Evolutionary conservation across 1,284 basidiomycete genomes (phyloP).

Genomic region (Ustilago lituana): DNA sequence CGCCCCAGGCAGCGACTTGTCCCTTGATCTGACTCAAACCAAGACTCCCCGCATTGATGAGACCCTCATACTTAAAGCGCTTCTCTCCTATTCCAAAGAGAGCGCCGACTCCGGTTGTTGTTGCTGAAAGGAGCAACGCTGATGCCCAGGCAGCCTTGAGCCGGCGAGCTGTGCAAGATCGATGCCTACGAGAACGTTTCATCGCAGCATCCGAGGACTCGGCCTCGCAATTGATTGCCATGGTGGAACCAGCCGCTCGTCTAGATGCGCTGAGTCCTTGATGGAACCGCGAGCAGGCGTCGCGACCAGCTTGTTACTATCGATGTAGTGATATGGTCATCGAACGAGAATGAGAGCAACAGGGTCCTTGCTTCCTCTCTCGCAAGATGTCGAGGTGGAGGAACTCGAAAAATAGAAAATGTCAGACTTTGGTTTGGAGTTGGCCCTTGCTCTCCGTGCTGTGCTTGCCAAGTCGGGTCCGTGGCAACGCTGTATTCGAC

Average conservation of each 20-base stretch:
- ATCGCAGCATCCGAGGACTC: conserved; percentile 26
- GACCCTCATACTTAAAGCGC: conserved; percentile 84
- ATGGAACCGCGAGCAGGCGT: too few relatives aligned
- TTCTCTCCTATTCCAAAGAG: conserved; percentile 68
- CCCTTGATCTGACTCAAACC: conserved; percentile 76
- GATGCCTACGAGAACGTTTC: conserved; percentile 9
- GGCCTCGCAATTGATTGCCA: conserved; percentile 35
- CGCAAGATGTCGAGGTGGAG: conserved; percentile 25
- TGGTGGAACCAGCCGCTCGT: background rate
- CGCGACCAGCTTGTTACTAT: too few relatives aligned
- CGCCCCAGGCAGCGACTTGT: conserved; percentile 86
- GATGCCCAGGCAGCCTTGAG: conserved; percentile 22
- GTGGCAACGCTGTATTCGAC: conserved; percentile 1
- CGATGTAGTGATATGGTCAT: too few relatives aligned
- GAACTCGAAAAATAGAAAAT: background rate
- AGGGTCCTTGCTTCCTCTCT: conserved; percentile 21
- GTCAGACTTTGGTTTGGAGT: conserved; percentile 7
- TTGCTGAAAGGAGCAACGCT: conserved; percentile 22
- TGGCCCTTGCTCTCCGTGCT: conserved; percentile 9
- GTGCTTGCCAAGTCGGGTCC: conserved; percentile 19
- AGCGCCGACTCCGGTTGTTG: conserved; percentile 24
- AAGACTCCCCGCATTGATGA: conserved; percentile 82
- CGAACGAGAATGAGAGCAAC: too few relatives aligned
- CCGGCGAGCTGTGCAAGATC: conserved; percentile 12
- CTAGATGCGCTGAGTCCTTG: background rate